Base-by-base conservation (phyloP, 108 stramenopile species). In the Licmophora abbreviata region DNA sequence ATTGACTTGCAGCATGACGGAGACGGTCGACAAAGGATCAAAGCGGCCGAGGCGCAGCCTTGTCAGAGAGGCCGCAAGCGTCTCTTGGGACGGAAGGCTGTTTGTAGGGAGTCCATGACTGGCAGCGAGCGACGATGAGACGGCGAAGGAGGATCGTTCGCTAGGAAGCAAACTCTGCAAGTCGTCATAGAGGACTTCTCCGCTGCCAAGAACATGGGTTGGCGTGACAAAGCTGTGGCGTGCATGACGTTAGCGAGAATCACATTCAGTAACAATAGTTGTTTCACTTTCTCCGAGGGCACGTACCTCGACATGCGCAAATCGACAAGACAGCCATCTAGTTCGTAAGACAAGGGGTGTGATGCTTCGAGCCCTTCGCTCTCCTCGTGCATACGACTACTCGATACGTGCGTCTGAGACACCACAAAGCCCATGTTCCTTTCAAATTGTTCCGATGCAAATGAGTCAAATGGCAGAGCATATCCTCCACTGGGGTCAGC, bases 401-500 rank as follows among this genome's bases (percentile, higher is more conserved):
- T 29, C 20, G 72, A 64, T 2, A 69, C 33, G 51, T 75, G 53
- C 10, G 74, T 75, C 3, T 63, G 42, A 24, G 61, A 33, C 33
- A 75, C 31, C 1, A 66, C 11, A 58, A 50, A 70, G 21, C 22
- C 29, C 43, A 75, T 54, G 42, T 75, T 70, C 25, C 44, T 27
- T 21, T 54, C 40, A 25, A 70, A 41, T 18, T 66, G 69, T 27
- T 45, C 44, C 7, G 46, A 47, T 11, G 59, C 53, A 55, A 65
- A 70, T 29, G 59, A 58, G 12, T 42, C 49, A 51, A 61, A 55
- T 14, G 77, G 58, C 36, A 72, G 6, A 7, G 57, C 68, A 37
- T 75, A 79, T 5, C 78, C 78, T 25, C 62, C 69, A 62, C 66
- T 72, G 20, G 78, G 70, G 46, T 73, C 78, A 17, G 69, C 73